Base-by-base conservation (phyloP, 2,329 filamentous ascomycete genomes). In the Aspergillus sp. region DNA sequence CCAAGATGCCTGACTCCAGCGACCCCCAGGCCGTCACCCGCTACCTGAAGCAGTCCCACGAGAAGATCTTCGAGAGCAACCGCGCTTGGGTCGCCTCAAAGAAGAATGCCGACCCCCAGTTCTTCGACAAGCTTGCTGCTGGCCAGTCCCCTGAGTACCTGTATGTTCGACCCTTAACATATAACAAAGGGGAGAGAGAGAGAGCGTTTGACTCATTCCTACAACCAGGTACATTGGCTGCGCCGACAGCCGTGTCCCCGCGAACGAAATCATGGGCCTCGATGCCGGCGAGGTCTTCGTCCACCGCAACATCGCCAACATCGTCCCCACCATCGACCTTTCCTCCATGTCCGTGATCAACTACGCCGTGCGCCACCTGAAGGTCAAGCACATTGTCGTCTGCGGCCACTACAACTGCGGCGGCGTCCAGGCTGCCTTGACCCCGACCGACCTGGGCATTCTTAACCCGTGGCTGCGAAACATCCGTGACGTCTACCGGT, bases 61-160 rank as follows among this genome's bases (percentile, higher is more conserved):
- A 88, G 67, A 80, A 81, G 58, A 82, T 90, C 67, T 90, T 90
- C 66, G 83, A 88, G 64, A 83, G 85, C 80, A 90, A 90, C 78
- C 77, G 79, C 62, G 77, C 78, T 54, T 90, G 88, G 88, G 87
- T 86, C 12, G 80, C 80, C 47, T 74, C 83, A 62, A 85, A 87
- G 77, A 75, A 67, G 64, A 17, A 30, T 8, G 34, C 22, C 7
- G 85, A 90, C 74, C 85, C 86, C 4, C 77, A 81, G 9, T 90
- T 86, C 78, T 90, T 90, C 73, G 72, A 75, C 51, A 83, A 86
- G 71, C 81, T 90, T 60, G 76, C 81, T 18, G 82, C 81, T 8
- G 88, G 88, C 45, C 88, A 90, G 76, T 77, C 76, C 15, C 88
- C 88, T 55, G 86, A 90, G 68, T 90, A 90, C 74, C 83, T 90